These are phyloP conservation scores for Fusarium palustre DNA, from an alignment of 2,329 filamentous ascomycete genomes.

Conservation along the genomic window DNA sequence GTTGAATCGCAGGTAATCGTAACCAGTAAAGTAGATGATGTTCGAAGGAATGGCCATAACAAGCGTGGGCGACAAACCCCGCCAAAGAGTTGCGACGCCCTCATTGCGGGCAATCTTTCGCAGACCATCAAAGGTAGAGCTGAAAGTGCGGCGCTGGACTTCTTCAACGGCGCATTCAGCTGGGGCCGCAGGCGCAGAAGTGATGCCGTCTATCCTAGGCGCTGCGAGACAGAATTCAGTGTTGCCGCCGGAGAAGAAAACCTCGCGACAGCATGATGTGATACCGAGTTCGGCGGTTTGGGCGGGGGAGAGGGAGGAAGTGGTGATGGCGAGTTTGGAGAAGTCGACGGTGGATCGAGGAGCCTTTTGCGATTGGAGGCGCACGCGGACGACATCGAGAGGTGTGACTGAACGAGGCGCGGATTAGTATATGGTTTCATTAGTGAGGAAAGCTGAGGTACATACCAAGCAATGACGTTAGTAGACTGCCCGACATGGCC, in stretches of 20 bases:
- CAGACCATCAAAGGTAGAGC: slow-evolving; percentile 90
- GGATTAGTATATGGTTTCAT: slow-evolving; percentile 12
- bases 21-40: slow-evolving; percentile 98
- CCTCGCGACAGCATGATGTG: slow-evolving; percentile 94
- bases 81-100: slow-evolving; percentile 87
- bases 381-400: slow-evolving; percentile 94
- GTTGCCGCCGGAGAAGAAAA: slow-evolving; percentile 94
- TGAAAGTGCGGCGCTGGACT: slow-evolving; percentile 83
- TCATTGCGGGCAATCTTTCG: slow-evolving; percentile 96
- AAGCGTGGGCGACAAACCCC: slow-evolving; percentile 91
- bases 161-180: slow-evolving; percentile 89
- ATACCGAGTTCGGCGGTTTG: slow-evolving; percentile 86
- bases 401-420: slow-evolving; percentile 76
- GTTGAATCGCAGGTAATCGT: slow-evolving; percentile 90
- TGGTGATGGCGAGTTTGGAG: slow-evolving; percentile 66
- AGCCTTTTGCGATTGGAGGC: slow-evolving; percentile 83
- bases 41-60: slow-evolving; percentile 95
- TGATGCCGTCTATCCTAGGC: slow-evolving; percentile 62
- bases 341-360: slow-evolving; percentile 64
- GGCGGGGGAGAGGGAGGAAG: slow-evolving; percentile 73
- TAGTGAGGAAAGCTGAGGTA: neutral
- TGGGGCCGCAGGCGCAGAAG: slow-evolving; percentile 59
- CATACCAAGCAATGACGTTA: slow-evolving; percentile 89
- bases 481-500: slow-evolving; percentile 87
- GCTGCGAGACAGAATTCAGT: slow-evolving; percentile 83